Base-by-base conservation (phyloP, 2,329 filamentous ascomycete species). In the Claviceps fusiformis region DNA sequence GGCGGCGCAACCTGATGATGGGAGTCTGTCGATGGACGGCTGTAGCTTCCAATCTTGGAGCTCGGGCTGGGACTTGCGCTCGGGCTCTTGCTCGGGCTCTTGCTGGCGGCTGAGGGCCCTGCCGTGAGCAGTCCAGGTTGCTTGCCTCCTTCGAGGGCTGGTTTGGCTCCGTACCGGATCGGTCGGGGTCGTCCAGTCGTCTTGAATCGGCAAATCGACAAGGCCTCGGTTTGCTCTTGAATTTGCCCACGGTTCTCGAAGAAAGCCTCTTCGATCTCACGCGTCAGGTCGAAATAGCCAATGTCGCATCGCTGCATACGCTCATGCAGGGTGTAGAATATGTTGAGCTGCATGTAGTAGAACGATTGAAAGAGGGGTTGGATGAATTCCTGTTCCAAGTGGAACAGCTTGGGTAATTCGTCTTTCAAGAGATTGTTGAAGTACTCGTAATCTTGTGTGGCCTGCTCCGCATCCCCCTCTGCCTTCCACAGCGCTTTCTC, bases 271-370 rank as follows among this genome's bases (percentile, higher is more conserved):
- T 96, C 89, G 47, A 98, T 86, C 64, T 95, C 91, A 37, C 88
- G 78, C 1, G 87, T 88, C 53, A 98, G 79, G 69, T 98, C 88
- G 70, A 98, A 98, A 73, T 98, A 98, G 58, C 90, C 90, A 67
- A 98, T 98, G 66, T 97, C 91, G 69, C 95, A 90, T 61, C 80
- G 83, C 73, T 98, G 93, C 93, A 98, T 98, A 72, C 86, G 89
- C 72, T 97, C 92, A 69, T 98, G 93, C 54, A 98, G 78, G 1
- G 93, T 98, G 72, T 98, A 98, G 71, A 97, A 98, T 61, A 98
- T 89, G 71, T 98, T 98, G 61, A 98, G 81, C 71, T 98, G 93
- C 93, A 98, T 98, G 76, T 97, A 98, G 74, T 98, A 98, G 75
- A 98, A 98, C 10, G 89, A 95, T 70, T 97, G 93, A 78, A 98